phyloP scores from a whole-genome alignment of 2,329 filamentous ascomycete species.

The Pseudocercospora pini-densiflorae region DNA sequence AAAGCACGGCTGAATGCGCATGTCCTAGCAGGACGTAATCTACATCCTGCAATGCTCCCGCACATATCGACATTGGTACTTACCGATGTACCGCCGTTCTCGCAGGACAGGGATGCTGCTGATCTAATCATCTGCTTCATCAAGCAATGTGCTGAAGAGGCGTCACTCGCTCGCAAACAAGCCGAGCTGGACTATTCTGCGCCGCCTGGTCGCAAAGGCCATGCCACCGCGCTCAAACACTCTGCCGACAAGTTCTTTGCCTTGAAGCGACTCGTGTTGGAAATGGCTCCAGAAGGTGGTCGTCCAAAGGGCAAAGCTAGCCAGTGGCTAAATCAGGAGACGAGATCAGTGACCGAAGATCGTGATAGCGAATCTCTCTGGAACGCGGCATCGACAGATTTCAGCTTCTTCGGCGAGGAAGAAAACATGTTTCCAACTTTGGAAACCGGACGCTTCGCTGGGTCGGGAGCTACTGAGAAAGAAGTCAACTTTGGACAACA shows the following conservation, averaged over 20 bases:
- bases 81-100: constrained; percentile 56
- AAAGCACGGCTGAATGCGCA: constrained; percentile 35
- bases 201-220: constrained; percentile 60
- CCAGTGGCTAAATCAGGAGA: constrained; percentile 51
- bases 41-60: constrained; percentile 62
- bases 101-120: constrained; percentile 43
- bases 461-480: constrained; percentile 28
- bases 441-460: constrained; percentile 28
- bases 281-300: constrained; percentile 49
- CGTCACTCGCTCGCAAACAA: constrained; percentile 56
- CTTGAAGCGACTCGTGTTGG: constrained; percentile 60
- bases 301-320: constrained; percentile 42
- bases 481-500: constrained; percentile 29
- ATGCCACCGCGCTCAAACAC: constrained; percentile 51
- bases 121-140: constrained; percentile 60
- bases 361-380: constrained; percentile 63
- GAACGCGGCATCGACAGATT: constrained; percentile 63
- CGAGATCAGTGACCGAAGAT: constrained; percentile 63
- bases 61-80: constrained; percentile 60
- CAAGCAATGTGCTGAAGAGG: constrained; percentile 60
- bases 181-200: constrained; percentile 62
- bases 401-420: constrained; percentile 60
- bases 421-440: constrained; percentile 43
- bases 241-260: constrained; percentile 53
- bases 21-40: constrained; percentile 29